These are phyloP conservation scores for Fraxinus albicans DNA, from an alignment of 305 asterid species.

Conservation along the genomic window DNA sequence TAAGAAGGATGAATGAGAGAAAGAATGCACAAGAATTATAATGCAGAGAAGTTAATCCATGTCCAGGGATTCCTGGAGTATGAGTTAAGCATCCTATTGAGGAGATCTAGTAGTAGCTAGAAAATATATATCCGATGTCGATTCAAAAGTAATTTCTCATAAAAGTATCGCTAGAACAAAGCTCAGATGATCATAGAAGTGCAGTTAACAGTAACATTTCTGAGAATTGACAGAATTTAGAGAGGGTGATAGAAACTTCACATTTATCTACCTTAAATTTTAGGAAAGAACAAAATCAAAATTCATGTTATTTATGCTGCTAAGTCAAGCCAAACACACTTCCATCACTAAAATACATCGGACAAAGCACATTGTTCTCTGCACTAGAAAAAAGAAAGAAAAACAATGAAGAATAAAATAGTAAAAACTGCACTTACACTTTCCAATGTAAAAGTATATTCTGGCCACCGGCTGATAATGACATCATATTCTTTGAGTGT, in stretches of 20 bases:
- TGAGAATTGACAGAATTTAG: neutral
- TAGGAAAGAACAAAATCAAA: neutral
- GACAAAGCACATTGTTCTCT: neutral
- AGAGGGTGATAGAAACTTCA: neutral
- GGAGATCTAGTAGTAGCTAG: too few relatives aligned
- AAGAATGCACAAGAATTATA: neutral
- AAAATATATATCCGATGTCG: too few relatives aligned
- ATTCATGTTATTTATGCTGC: neutral
- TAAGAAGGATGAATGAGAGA: neutral
- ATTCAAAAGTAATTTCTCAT: neutral
- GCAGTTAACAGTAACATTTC: neutral
- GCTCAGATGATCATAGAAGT: neutral
- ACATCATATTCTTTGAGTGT: constrained; percentile 72
- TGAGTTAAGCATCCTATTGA: too few relatives aligned
- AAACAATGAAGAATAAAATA: neutral
- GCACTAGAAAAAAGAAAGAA: neutral
- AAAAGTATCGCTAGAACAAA: neutral
- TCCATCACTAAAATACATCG: neutral
- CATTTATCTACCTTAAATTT: neutral
- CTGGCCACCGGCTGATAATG: constrained; percentile 91
- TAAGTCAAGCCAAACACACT: neutral
- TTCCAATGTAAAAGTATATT: constrained; percentile 73
- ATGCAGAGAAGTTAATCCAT: neutral
- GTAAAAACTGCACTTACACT: constrained; percentile 44
- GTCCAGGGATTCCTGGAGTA: too few relatives aligned